Conservation (phyloP, 345 rosid genomes). For the Dipteronia sinensis region DNA sequence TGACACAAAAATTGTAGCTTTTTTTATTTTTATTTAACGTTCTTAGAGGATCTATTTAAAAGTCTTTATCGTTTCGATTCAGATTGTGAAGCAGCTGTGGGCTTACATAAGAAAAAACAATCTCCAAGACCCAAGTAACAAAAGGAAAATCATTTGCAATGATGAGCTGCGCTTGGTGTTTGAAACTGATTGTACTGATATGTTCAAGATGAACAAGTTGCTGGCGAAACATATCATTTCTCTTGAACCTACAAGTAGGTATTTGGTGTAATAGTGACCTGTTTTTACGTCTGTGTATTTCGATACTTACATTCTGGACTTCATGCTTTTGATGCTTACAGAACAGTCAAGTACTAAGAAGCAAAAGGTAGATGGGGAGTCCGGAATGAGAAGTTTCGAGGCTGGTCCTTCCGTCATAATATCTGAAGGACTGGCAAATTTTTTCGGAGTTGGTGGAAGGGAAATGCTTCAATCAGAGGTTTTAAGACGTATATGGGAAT, state of each 20-base stretch:
- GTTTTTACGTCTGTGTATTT: neutral
- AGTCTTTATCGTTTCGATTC: constrained; percentile 13
- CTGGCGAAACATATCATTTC: constrained; percentile 84
- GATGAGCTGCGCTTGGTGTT: constrained; percentile 81
- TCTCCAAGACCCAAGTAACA: constrained; percentile 95
- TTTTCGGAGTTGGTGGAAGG: constrained; percentile 60
- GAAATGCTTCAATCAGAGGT: constrained; percentile 63
- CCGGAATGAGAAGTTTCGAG: constrained; percentile 43
- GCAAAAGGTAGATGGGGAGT: constrained; percentile 38
- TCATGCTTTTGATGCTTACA: constrained; percentile 2
- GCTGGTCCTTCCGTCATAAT: constrained; percentile 41
- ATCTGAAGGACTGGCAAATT: constrained; percentile 74
- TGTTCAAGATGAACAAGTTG: constrained; percentile 96
- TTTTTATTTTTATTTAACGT: neutral
- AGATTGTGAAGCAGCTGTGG: constrained; percentile 96
- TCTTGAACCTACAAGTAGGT: constrained; percentile 76
- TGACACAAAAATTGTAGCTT: neutral
- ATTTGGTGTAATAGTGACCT: neutral
- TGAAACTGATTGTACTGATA: constrained; percentile 92
- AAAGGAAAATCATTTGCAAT: constrained; percentile 87
- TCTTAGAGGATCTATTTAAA: constrained; percentile 3
- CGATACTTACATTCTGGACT: neutral
- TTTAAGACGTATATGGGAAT: constrained; percentile 63
- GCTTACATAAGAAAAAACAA: constrained; percentile 87
- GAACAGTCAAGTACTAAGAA: neutral